Conservation (phyloP, 768 basidiomycete genomes). For the Calocybe cyanea region DNA sequence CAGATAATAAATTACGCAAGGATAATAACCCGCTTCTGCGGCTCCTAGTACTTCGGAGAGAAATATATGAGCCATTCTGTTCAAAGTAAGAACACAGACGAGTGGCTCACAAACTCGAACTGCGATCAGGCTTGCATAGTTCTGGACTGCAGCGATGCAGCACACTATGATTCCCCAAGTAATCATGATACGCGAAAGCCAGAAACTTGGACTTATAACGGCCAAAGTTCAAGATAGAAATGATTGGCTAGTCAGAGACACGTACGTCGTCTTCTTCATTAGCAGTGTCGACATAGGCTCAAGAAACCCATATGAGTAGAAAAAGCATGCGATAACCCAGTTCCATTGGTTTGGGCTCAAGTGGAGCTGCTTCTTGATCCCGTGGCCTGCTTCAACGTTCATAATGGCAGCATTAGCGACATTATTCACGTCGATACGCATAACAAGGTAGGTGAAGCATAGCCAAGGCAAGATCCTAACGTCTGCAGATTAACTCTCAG, state of each 20-base stretch:
- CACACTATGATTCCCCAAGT: conserved; percentile 13
- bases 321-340: conserved; percentile 15
- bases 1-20: conserved; percentile 14
- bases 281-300: conserved; percentile 13
- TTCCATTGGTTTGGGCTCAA: conserved; percentile 12
- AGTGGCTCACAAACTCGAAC: conserved; percentile 11
- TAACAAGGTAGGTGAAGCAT: conserved; percentile 14
- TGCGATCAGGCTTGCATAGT: conserved; percentile 7
- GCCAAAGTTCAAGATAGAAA: neutral
- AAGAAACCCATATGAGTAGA: conserved; percentile 13
- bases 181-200: conserved; percentile 13
- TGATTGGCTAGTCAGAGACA: neutral
- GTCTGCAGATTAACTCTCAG: neutral
- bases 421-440: conserved; percentile 14
- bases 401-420: conserved; percentile 13
- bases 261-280: conserved; percentile 13
- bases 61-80: neutral
- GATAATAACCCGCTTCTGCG: conserved; percentile 16
- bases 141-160: conserved; percentile 11
- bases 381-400: conserved; percentile 13
- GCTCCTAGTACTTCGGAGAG: conserved; percentile 10
- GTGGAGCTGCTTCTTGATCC: conserved; percentile 12
- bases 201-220: conserved; percentile 11
- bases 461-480: conserved; percentile 12
- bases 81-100: no score